phyloP scores from a whole-genome alignment of 1,284 basidiomycete species.

The Irpex sp. region DNA sequence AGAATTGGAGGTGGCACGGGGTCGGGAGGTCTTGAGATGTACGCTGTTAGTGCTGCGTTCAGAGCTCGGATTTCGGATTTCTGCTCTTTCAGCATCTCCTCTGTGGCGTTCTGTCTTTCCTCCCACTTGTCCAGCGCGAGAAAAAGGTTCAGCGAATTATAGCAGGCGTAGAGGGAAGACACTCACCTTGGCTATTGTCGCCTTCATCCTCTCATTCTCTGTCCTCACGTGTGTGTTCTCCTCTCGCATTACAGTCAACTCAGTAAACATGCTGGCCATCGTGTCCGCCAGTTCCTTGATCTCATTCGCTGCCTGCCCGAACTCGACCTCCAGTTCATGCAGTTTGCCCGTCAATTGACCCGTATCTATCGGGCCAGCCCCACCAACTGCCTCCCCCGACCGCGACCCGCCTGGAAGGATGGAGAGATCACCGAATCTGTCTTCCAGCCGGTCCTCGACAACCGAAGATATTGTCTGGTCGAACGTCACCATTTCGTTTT shows the following conservation, averaged over 20 bases:
- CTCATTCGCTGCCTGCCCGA: slow-evolving; percentile 29
- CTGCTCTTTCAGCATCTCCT: slow-evolving; percentile 21
- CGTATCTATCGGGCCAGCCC: slow-evolving; percentile 2
- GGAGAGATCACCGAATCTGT: slow-evolving; percentile 19
- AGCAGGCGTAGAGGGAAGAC: not conserved
- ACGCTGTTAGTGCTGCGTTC: slow-evolving; percentile 36
- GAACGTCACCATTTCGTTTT: slow-evolving; percentile 41
- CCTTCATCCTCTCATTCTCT: slow-evolving; percentile 29
- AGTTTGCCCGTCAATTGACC: slow-evolving; percentile 6
- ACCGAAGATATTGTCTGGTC: slow-evolving; percentile 38
- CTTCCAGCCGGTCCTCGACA: slow-evolving; percentile 34
- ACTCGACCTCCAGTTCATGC: slow-evolving; percentile 17
- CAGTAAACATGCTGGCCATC: slow-evolving; percentile 33
- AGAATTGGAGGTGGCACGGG: slow-evolving; percentile 20
- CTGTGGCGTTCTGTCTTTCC: slow-evolving; percentile 16
- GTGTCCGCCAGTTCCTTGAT: slow-evolving; percentile 36
- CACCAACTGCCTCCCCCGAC: not conserved
- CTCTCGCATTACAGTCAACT: slow-evolving; percentile 24
- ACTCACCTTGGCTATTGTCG: slow-evolving; percentile 10
- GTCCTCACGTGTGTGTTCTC: slow-evolving; percentile 26
- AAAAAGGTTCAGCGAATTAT: too few relatives aligned
- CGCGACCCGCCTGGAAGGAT: not conserved
- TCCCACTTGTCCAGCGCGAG: slow-evolving; percentile 25
- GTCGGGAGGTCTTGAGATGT: slow-evolving; percentile 29
- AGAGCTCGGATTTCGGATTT: slow-evolving; percentile 36